A percentile compares a stretch with the other conserved stretches of the same genome.
Evolutionary conservation across 768 basidiomycete species (phyloP).

Genomic region (Phaeotremella fagi): DNA sequence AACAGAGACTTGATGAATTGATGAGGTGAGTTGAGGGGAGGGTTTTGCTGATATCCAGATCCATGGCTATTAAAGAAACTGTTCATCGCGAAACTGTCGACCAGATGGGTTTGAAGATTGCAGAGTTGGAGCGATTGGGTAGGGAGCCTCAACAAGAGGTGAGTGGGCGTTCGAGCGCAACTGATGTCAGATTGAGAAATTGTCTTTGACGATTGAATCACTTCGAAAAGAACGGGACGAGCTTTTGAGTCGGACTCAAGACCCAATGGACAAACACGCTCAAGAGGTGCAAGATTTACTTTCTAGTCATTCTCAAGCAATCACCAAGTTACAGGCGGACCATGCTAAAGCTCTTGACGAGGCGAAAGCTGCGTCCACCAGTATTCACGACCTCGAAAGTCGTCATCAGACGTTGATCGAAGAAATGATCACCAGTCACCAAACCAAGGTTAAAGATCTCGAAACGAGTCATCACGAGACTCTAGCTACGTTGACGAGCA

Average conservation of each 20-base stretch:
- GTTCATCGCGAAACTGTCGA: constrained; percentile 77
- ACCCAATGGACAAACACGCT: constrained; percentile 34
- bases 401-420: not conserved
- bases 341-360: constrained; percentile 13
- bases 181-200: constrained; percentile 61
- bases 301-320: constrained; percentile 16
- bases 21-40: constrained; percentile 65
- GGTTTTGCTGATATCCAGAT: constrained; percentile 53
- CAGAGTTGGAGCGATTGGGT: constrained; percentile 65
- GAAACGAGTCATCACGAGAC: not conserved
- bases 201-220: constrained; percentile 78
- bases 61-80: constrained; percentile 97
- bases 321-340: constrained; percentile 12
- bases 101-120: constrained; percentile 62
- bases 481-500: not conserved
- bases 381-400: not conserved
- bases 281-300: constrained; percentile 30
- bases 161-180: constrained; percentile 16
- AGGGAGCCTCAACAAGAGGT: constrained; percentile 71
- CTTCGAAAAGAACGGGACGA: constrained; percentile 50
- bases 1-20: constrained; percentile 78
- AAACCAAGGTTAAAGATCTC: not conserved
- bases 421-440: not conserved
- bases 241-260: constrained; percentile 50
- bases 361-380: not conserved